Conservation (phyloP, 1,284 basidiomycete genomes). For the Cutaneotrichosporon sp. region DNA sequence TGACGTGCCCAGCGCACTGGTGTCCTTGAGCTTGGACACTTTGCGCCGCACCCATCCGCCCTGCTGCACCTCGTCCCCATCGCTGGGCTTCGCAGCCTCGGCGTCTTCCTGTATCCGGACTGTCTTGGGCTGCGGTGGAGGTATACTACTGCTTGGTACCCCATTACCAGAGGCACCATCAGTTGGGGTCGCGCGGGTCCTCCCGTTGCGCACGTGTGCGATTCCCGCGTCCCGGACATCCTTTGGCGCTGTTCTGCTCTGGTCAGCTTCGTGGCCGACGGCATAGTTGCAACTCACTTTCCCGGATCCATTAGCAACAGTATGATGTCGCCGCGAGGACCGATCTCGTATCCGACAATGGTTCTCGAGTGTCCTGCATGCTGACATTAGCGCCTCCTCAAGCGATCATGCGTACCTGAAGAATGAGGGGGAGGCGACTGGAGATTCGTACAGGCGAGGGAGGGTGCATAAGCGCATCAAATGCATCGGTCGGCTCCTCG, state of each 20-base stretch:
- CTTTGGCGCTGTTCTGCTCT: constrained; percentile 31
- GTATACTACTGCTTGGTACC: constrained; percentile 3
- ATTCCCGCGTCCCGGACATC: constrained; percentile 41
- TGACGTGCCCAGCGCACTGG: constrained; percentile 23
- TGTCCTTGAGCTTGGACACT: constrained; percentile 11
- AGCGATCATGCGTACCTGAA: constrained; percentile 48
- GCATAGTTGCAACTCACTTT: constrained; percentile 50
- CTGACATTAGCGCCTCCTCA: constrained; percentile 47
- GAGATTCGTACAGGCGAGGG: constrained; percentile 51
- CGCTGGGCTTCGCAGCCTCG: constrained; percentile 15
- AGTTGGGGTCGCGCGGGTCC: too few species aligned
- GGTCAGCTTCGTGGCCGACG: constrained; percentile 8
- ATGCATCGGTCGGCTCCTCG: constrained; percentile 8
- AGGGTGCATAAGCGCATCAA: constrained; percentile 28
- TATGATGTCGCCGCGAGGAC: constrained; percentile 56
- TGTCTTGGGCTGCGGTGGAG: not conserved
- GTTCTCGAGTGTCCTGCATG: constrained; percentile 76
- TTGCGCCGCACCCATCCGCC: constrained; percentile 45
- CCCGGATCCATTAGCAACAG: constrained; percentile 73
- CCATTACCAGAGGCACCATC: too few species aligned
- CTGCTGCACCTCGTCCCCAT: constrained; percentile 34
- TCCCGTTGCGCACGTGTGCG: constrained; percentile 23
- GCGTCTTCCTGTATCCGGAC: constrained; percentile 7
- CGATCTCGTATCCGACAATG: constrained; percentile 72
- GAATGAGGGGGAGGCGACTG: constrained; percentile 66